A percentile compares a stretch with the other conserved stretches of the same genome.
phyloP scores from a whole-genome alignment of 345 rosid species.

The Fremontodendron californicum region DNA sequence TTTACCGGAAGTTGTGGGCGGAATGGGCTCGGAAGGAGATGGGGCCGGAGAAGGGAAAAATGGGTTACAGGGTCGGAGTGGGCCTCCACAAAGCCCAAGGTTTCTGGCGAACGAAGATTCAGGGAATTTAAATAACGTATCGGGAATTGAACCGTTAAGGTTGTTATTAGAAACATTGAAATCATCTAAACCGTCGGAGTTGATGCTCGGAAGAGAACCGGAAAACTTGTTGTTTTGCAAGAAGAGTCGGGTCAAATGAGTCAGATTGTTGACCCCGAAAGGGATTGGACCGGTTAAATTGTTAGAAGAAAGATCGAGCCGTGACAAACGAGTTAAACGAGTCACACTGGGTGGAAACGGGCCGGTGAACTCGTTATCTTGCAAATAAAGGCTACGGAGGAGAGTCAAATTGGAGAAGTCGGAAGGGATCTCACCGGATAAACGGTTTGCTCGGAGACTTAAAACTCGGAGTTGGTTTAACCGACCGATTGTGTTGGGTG shows the following conservation, averaged over 20 bases:
- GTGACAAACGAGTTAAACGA: conserved; percentile 45
- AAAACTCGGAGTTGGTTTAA: conserved; percentile 74
- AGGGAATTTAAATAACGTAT: conserved; percentile 36
- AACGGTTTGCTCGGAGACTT: conserved; percentile 81
- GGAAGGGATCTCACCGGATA: conserved; percentile 73
- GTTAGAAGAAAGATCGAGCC: conserved; percentile 85
- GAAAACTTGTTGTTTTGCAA: conserved; percentile 61
- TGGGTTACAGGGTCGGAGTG: conserved; percentile 63
- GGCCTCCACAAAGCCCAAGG: conserved; percentile 74
- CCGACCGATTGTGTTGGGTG: conserved; percentile 59
- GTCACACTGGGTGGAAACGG: conserved; percentile 60
- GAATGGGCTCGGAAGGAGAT: conserved; percentile 38
- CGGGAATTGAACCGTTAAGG: conserved; percentile 83
- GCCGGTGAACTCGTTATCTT: conserved; percentile 60
- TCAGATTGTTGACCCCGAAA: conserved; percentile 67
- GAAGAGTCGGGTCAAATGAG: conserved; percentile 58
- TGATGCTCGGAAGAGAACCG: conserved; percentile 63
- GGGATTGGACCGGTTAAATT: conserved; percentile 73
- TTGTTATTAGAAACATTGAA: conserved; percentile 76
- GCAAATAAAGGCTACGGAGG: conserved; percentile 74
- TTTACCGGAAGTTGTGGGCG: conserved; percentile 18
- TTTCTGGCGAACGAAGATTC: conserved; percentile 65
- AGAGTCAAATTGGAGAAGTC: conserved; percentile 73
- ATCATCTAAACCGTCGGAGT: conserved; percentile 22
- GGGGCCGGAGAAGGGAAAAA: conserved; percentile 72